Evolutionary conservation across 495 filamentous ascomycete genomes (phyloP), one percentile per base, ranked within the genome.

Genomic region (Penicillium angulare): DNA sequence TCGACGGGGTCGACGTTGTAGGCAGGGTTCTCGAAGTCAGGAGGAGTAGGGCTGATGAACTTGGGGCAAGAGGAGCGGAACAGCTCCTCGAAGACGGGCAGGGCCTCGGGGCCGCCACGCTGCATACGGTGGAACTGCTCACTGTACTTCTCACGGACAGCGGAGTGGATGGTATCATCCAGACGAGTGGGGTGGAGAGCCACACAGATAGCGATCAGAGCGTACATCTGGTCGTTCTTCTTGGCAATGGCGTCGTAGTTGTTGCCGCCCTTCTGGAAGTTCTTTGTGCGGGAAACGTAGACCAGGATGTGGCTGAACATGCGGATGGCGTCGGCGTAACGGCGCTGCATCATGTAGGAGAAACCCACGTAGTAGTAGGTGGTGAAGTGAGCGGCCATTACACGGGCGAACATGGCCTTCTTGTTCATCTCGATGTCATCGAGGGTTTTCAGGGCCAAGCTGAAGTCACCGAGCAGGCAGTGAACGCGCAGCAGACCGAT

Each of bases 301-400:
- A 98, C 88, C 67, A 98, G 82, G 72, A 98, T 98, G 80, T 98
- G 93, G 79, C 87, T 92, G 85, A 98, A 98, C 86, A 95, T 92
- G 79, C 92, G 90, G 74, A 97, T 96, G 69, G 93, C 93, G 67
- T 98, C 93, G 73, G 89, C 90, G 65, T 98, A 98, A 65, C 93
- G 88, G 71, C 92, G 90, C 89, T 97, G 92, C 93, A 98, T 98
- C 93, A 98, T 97, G 84, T 98, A 98, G 59, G 89, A 95, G 84
- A 98, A 97, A 48, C 93, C 93, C 56, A 97, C 92, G 68, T 97
- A 98, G 84, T 98, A 98, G 82, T 98, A 98, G 52, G 93, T 98
- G 43, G 92, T 97, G 79, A 98, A 97, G 76, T 98, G 95, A 47
- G 93, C 93, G 43, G 93, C 95, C 93, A 97, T 97, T 63, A 97